These are phyloP conservation scores for Clonostachys solani DNA, from an alignment of 2,329 filamentous ascomycete genomes.

Conservation along the genomic window DNA sequence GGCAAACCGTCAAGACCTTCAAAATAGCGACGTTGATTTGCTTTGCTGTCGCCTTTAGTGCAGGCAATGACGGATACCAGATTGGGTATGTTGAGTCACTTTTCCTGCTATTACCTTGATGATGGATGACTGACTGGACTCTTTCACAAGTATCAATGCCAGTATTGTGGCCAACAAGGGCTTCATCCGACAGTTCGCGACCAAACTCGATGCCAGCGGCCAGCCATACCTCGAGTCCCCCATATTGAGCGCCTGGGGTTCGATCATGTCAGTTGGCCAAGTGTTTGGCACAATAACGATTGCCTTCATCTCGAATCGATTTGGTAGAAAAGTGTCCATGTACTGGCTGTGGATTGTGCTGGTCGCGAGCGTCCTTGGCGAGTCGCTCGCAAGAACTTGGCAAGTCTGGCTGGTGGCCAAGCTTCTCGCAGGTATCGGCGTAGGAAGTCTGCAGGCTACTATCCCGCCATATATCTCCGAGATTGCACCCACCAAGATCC, in stretches of 20 bases:
- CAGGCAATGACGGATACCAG: slow-evolving; percentile 18
- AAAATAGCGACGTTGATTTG: slow-evolving; percentile 15
- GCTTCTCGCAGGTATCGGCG: slow-evolving; percentile 27
- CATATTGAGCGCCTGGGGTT: slow-evolving; percentile 29
- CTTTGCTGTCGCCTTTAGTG: slow-evolving; percentile 16
- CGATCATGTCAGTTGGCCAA: slow-evolving; percentile 32
- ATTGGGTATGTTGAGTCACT: slow-evolving; percentile 11
- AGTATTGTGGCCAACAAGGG: slow-evolving; percentile 30
- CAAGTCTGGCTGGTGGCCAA: slow-evolving; percentile 31
- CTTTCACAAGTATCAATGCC: slow-evolving; percentile 19
- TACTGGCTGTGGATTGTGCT: slow-evolving; percentile 22
- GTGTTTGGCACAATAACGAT: slow-evolving; percentile 27
- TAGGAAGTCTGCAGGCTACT: slow-evolving; percentile 34
- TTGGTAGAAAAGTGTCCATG: slow-evolving; percentile 24
- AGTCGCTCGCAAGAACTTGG: slow-evolving; percentile 28
- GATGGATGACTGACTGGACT: no score
- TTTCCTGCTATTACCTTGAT: background rate
- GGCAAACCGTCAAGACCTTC: slow-evolving; percentile 6
- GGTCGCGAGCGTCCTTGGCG: slow-evolving; percentile 26
- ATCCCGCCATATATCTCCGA: slow-evolving; percentile 35
- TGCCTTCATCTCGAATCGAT: slow-evolving; percentile 14
- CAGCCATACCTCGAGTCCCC: slow-evolving; percentile 22
- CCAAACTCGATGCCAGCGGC: slow-evolving; percentile 13
- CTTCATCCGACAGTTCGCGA: slow-evolving; percentile 26
- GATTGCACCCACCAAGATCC: slow-evolving; percentile 29